Evolutionary conservation across 495 filamentous ascomycete genomes (phyloP), one percentile per base, ranked within the genome.

Genomic region (Penicillium egyptiacum): DNA sequence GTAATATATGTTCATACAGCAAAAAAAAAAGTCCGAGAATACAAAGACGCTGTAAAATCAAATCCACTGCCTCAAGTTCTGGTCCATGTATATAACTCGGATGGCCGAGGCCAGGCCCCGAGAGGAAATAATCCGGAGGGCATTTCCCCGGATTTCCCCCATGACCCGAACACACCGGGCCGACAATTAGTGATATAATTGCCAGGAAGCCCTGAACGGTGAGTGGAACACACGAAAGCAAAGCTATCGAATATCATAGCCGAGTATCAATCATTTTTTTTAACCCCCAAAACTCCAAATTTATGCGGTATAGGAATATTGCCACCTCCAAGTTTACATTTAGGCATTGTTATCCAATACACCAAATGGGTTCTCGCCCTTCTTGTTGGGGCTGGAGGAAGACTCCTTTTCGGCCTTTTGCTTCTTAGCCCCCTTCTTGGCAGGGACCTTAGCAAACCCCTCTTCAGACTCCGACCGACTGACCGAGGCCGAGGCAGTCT

Each of bases 351-450:
- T 63, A 33, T 68, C 64, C 23, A 76, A 52, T 25, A 77, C 75
- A 2, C 64, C 71, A 52, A 65, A 77, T 0, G 73, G 70, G 50
- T 76, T 76, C 17, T 68, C 60, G 35, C 57, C 70, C 57, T 73
- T 71, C 1, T 65, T 58, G 16, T 61, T 61, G 33, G 62, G 40
- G 31, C 51, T 49, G 4, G 65, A 28, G 14, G 52, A 31, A 8
- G 46, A 12, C 41, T 64, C 56, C 12, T 54, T 44, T 5, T 66
- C 65, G n/a, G 56, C 62, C 60, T 69, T 70, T 56, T 58, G 56
- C 63, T 69, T 72, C 65, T 75, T 77, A 35, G 75, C 71, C n/a
- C 75, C 68, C 60, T 76, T 75, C 64, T 73, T 75, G 22, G 65
- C 49, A 8, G 71, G 63, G 5, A 76, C 73, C 2, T 68, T 54